phyloP scores from a whole-genome alignment of 768 basidiomycete species.

The Mycena vitilis region DNA sequence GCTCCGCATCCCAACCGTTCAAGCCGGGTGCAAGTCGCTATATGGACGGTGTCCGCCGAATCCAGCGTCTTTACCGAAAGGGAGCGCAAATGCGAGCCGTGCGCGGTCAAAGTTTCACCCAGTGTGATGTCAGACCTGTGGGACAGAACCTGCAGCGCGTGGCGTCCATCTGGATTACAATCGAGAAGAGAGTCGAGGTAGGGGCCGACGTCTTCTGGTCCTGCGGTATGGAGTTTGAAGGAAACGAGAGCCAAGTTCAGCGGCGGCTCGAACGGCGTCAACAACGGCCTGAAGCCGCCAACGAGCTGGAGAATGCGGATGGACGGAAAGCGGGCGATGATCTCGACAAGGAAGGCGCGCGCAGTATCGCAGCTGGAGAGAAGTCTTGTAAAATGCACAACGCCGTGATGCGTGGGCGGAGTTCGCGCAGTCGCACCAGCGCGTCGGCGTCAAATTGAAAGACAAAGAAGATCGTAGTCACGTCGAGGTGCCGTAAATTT shows the following conservation, averaged over 20 bases:
- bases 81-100: slow-evolving; percentile 26
- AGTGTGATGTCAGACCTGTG: slow-evolving; percentile 22
- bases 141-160: slow-evolving; percentile 19
- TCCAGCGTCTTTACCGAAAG: slow-evolving; percentile 19
- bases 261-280: slow-evolving; percentile 26
- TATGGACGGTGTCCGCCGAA: neutral
- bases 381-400: slow-evolving; percentile 30
- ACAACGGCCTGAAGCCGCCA: neutral
- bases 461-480: slow-evolving; percentile 26
- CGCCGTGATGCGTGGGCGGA: slow-evolving; percentile 21
- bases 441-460: slow-evolving; percentile 21
- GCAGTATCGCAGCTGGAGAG: slow-evolving; percentile 1
- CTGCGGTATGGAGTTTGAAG: slow-evolving; percentile 19
- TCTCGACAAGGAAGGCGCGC: slow-evolving; percentile 23
- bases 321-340: slow-evolving; percentile 26
- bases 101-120: slow-evolving; percentile 1
- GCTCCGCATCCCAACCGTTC: slow-evolving; percentile 27
- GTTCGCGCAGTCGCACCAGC: slow-evolving; percentile 8
- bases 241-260: slow-evolving; percentile 16
- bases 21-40: slow-evolving; percentile 14
- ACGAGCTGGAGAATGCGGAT: slow-evolving; percentile 31
- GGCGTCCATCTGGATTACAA: neutral
- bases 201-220: slow-evolving; percentile 17
- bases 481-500: slow-evolving; percentile 34
- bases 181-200: slow-evolving; percentile 28